A percentile compares a stretch with the other conserved stretches of the same genome.
phyloP scores from a whole-genome alignment of 2,329 filamentous ascomycete genomes.

The Podosphaera xanthii region DNA sequence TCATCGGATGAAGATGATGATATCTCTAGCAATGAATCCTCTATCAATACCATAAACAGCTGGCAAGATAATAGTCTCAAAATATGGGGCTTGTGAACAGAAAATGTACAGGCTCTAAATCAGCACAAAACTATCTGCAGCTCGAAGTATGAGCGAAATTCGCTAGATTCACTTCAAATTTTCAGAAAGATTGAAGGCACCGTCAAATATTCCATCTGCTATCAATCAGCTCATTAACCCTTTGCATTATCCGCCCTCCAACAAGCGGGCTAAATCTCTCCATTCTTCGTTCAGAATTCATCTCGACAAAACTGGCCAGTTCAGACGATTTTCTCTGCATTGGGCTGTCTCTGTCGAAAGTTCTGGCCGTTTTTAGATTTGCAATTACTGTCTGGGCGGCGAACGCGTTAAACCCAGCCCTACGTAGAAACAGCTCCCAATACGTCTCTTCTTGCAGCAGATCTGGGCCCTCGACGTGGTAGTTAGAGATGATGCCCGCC shows the following conservation, averaged over 20 bases:
- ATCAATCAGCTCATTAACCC: conserved; percentile 29
- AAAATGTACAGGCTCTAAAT: conserved; percentile 4
- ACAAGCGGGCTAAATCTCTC: conserved; percentile 27
- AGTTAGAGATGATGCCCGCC: conserved; percentile 25
- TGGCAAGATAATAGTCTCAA: conserved; percentile 22
- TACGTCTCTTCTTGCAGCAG: conserved; percentile 34
- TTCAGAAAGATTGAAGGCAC: not conserved
- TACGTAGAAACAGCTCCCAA: conserved; percentile 45
- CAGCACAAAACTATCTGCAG: not conserved
- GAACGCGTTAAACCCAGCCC: conserved; percentile 44
- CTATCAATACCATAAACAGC: not conserved
- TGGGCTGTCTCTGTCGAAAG: conserved; percentile 3
- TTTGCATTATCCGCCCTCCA: conserved; percentile 27
- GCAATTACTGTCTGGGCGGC: conserved; percentile 43
- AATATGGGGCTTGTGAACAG: conserved; percentile 21
- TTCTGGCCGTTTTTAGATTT: conserved; percentile 19
- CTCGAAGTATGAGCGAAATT: not conserved
- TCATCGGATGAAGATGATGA: conserved; percentile 4
- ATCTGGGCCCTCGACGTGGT: conserved; percentile 4
- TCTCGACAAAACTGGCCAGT: conserved; percentile 31
- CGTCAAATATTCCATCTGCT: conserved; percentile 12
- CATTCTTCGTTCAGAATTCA: conserved; percentile 27
- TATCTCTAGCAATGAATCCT: not conserved
- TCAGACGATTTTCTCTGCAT: conserved; percentile 18
- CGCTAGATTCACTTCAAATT: not conserved